Conservation (phyloP, 805 yeast species). For the Yamadazyma nakazawae region DNA sequence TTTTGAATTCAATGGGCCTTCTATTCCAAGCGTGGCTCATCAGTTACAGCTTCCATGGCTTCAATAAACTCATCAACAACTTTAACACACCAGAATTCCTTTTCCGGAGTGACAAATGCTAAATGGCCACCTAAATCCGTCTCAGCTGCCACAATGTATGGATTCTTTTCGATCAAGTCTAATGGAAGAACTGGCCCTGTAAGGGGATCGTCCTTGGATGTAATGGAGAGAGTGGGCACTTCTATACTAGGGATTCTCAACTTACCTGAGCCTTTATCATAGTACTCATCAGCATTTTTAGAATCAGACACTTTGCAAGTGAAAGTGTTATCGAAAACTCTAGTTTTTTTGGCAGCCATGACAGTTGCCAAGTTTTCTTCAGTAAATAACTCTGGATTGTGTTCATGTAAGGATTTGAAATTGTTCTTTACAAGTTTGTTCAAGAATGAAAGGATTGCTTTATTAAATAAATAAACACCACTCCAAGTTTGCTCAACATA, state of each 20-base stretch:
- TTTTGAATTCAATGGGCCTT: no score
- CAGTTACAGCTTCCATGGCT: constrained; percentile 5
- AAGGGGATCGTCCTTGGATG: constrained; percentile 74
- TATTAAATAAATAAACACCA: constrained; percentile 33
- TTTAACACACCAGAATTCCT: constrained; percentile 59
- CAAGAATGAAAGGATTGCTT: constrained; percentile 31
- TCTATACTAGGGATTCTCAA: constrained; percentile 48
- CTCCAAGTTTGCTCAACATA: constrained; percentile 38
- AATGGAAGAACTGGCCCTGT: constrained; percentile 56
- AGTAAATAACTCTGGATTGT: constrained; percentile 25
- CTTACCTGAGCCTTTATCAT: constrained; percentile 57
- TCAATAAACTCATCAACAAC: constrained; percentile 35
- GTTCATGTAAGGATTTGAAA: constrained; percentile 27
- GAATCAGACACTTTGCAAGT: constrained; percentile 69
- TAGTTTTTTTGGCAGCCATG: constrained; percentile 30
- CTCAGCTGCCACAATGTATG: constrained; percentile 54
- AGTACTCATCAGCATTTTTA: constrained; percentile 61
- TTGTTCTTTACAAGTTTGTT: constrained; percentile 32
- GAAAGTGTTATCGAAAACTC: constrained; percentile 60
- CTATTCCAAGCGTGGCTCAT: no score
- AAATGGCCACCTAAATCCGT: constrained; percentile 78
- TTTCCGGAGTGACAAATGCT: constrained; percentile 66
- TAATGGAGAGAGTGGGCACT: constrained; percentile 63
- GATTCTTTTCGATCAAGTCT: constrained; percentile 50
- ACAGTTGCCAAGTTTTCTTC: constrained; percentile 19